Percentiles rank a stretch among this genome's conserved stretches.
These are phyloP conservation scores for Calonectria pseudoturangicola DNA, from an alignment of 2,329 filamentous ascomycete genomes.

Conservation along the genomic window DNA sequence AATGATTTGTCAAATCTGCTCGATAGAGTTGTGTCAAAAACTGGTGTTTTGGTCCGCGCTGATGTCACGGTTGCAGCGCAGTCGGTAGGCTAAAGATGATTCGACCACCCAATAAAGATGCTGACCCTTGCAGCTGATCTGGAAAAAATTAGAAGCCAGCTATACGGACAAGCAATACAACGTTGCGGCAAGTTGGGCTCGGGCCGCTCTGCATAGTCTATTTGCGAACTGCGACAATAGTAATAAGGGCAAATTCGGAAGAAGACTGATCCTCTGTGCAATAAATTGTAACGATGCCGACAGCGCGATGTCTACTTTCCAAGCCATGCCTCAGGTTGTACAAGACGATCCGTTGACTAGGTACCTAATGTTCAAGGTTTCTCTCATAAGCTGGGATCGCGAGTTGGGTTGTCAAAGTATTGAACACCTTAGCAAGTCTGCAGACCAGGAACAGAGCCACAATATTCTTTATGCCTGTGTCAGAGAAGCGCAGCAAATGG, in stretches of 20 bases:
- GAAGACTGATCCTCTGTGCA: slow-evolving; percentile 84
- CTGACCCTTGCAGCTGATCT: slow-evolving; percentile 77
- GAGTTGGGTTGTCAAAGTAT: slow-evolving; percentile 79
- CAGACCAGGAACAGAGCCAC: slow-evolving; percentile 66
- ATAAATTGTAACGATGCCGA: slow-evolving; percentile 66
- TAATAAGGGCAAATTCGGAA: slow-evolving; percentile 81
- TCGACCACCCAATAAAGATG: slow-evolving; percentile 4
- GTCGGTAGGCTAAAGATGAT: slow-evolving; percentile 69
- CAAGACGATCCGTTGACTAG: slow-evolving; percentile 79
- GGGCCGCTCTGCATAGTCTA: slow-evolving; percentile 77
- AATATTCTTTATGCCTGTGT: slow-evolving; percentile 87
- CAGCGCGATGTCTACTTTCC: slow-evolving; percentile 64
- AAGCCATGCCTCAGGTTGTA: slow-evolving; percentile 74
- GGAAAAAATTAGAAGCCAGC: slow-evolving; percentile 83
- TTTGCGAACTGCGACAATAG: slow-evolving; percentile 79
- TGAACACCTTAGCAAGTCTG: slow-evolving; percentile 72
- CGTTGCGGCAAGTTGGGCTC: slow-evolving; percentile 81
- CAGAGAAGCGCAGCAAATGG: slow-evolving; percentile 81
- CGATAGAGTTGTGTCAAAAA: slow-evolving; percentile 62
- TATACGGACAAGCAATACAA: slow-evolving; percentile 72
- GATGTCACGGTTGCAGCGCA: slow-evolving; percentile 80
- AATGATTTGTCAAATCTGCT: slow-evolving; percentile 54
- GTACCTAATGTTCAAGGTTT: slow-evolving; percentile 85
- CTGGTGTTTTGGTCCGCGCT: slow-evolving; percentile 69
- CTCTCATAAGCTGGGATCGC: slow-evolving; percentile 75